Conservation (phyloP, 768 basidiomycete species). For the Boletus rubroflammeus region DNA sequence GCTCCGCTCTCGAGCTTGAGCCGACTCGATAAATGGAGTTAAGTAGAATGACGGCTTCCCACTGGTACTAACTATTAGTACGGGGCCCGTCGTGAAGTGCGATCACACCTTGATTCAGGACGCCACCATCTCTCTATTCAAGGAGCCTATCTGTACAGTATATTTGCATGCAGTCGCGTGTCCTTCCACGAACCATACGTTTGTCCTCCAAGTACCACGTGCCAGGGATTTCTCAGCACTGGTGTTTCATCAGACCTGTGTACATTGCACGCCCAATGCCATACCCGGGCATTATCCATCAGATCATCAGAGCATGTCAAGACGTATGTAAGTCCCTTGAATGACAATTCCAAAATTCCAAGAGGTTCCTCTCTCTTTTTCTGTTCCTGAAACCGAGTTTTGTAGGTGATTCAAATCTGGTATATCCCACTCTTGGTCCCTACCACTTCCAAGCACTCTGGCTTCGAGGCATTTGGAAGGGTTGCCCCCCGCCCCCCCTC, state of each 20-base stretch:
- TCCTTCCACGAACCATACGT: neutral
- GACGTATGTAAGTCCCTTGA: neutral
- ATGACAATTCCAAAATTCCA: neutral
- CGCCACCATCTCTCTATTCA: too few relatives aligned
- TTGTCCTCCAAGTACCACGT: neutral
- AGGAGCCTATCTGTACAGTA: too few relatives aligned
- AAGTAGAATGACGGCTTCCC: neutral
- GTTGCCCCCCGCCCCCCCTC: neutral
- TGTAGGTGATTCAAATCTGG: neutral
- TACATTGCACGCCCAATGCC: too few relatives aligned
- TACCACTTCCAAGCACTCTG: constrained; percentile 3
- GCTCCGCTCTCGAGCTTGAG: neutral
- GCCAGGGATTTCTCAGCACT: neutral
- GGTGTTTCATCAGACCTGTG: constrained; percentile 3
- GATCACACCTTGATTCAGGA: too few relatives aligned
- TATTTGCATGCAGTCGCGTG: neutral
- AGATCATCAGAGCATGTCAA: neutral
- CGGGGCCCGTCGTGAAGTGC: too few relatives aligned
- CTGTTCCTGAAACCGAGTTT: neutral
- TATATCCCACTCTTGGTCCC: neutral
- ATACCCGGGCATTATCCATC: too few relatives aligned
- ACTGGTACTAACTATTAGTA: too few relatives aligned
- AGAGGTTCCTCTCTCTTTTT: neutral
- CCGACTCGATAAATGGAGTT: neutral
- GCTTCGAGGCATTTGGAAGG: neutral